Evolutionary conservation across 148 eudicot genomes (phyloP), one percentile per base, ranked within the genome.

Genomic region (Linanthus parryae): DNA sequence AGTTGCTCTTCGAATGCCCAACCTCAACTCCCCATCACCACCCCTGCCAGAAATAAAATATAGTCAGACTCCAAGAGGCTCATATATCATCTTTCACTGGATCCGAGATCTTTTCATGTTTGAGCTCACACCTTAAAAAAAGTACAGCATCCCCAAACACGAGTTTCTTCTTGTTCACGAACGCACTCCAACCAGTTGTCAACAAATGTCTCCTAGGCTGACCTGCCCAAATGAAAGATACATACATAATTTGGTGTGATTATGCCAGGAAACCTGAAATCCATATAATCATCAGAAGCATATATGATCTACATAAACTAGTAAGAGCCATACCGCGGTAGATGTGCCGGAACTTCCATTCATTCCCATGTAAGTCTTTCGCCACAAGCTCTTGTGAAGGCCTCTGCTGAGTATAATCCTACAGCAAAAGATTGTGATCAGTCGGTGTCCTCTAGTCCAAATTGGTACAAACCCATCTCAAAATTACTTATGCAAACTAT

Each of bases 111-210:
- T n/a, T n/a, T n/a, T n/a, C n/a, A n/a, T n/a, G n/a, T n/a, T n/a
- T 34, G 1, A 33, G 24, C 43, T 28, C 34, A 7, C 29, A 77
- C 94, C 88, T 84, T 28, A 84, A 71, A 57, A 84, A 84, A 31
- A 91, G 98, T 53, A 91, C 98, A 1, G 95, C 98, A 69, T 91
- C 98, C 48, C 98, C 98, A 59, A 81, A 86, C 7, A 83, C 84
- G 8, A 91, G 87, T 74, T 86, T 91, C 75, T 91, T 91, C 74
- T 77, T 91, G 57, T 83, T 91, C 58, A 91, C 88, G 67, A 91
- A 91, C 20, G 95, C 95, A 70, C 98, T 91, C 98, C 98, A 91
- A 25, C 98, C 98, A 19, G 98, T 91, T 8, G 98, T 91, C 7
- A 91, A 82, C 73, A 91, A 70, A 73, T 91, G 98, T 62, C 98